A percentile compares a stretch with the other conserved stretches of the same genome.
phyloP scores from a whole-genome alignment of 2,329 filamentous ascomycete genomes.

The Aspergillus sp. region DNA sequence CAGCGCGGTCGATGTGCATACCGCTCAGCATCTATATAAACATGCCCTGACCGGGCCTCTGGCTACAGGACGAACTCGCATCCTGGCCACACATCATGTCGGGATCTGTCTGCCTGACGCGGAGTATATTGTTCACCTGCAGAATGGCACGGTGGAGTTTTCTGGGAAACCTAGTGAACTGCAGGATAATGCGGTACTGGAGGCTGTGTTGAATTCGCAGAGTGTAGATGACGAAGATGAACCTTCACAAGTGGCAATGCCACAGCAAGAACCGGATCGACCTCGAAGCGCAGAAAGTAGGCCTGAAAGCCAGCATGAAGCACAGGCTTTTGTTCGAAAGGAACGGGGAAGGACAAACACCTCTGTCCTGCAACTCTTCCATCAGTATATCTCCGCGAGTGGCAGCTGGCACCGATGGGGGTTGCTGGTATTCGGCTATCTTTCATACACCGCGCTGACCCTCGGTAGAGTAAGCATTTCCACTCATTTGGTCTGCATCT shows the following conservation, averaged over 20 bases:
- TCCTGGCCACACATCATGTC: conserved; percentile 77
- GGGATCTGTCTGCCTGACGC: conserved; percentile 62
- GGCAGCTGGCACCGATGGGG: neutral
- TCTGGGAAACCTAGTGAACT: conserved; percentile 59
- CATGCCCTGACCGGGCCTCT: conserved; percentile 67
- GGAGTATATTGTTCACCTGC: conserved; percentile 66
- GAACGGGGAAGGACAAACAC: neutral
- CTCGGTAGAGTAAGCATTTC: neutral
- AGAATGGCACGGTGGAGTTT: conserved; percentile 54
- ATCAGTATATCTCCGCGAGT: conserved; percentile 56
- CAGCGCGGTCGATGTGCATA: conserved; percentile 71
- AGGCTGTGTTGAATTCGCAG: conserved; percentile 46
- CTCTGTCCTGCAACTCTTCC: conserved; percentile 41
- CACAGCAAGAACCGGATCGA: neutral
- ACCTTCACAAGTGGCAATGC: neutral
- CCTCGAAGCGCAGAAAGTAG: neutral
- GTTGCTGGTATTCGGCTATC: neutral
- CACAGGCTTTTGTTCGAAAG: neutral
- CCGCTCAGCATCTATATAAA: conserved; percentile 71
- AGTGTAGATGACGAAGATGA: neutral
- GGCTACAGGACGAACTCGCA: conserved; percentile 63
- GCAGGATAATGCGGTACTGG: conserved; percentile 54
- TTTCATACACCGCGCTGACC: neutral
- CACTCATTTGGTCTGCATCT: conserved; percentile 7
- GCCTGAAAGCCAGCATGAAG: neutral